Conservation (phyloP, 768 basidiomycete genomes). For the Rhizopogon vinicolor region DNA sequence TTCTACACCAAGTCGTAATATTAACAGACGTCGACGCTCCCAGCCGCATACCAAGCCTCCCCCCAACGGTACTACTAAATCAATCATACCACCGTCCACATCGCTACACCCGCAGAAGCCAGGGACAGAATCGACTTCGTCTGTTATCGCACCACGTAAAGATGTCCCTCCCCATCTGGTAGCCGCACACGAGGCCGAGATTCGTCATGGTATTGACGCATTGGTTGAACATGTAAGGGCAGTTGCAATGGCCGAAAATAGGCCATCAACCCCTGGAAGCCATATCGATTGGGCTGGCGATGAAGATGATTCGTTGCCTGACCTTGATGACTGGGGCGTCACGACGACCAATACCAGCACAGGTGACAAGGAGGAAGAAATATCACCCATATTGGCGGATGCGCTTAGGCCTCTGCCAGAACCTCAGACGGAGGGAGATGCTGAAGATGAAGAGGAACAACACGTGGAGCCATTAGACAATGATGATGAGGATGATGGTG, state of each 20-base stretch:
- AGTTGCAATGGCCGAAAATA: slow-evolving; percentile 62
- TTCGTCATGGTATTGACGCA: slow-evolving; percentile 66
- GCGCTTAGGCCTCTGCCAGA: slow-evolving; percentile 59
- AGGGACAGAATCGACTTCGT: slow-evolving; percentile 10
- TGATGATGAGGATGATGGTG: slow-evolving; percentile 2
- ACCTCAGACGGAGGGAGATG: slow-evolving; percentile 23
- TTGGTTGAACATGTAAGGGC: slow-evolving; percentile 74
- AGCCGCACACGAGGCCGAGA: slow-evolving; percentile 34
- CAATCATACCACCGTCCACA: slow-evolving; percentile 12
- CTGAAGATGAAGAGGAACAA: slow-evolving; percentile 12
- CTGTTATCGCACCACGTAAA: slow-evolving; percentile 35
- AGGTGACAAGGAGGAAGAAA: slow-evolving; percentile 34
- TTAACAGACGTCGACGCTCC: slow-evolving; percentile 48
- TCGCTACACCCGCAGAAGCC: slow-evolving; percentile 33
- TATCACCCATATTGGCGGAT: slow-evolving; percentile 67
- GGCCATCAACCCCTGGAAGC: slow-evolving; percentile 67
- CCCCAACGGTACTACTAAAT: slow-evolving; percentile 10
- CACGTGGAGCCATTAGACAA: slow-evolving; percentile 17
- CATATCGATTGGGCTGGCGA: slow-evolving; percentile 91
- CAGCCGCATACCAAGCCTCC: slow-evolving; percentile 30
- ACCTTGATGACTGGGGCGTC: slow-evolving; percentile 84
- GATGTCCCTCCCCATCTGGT: slow-evolving; percentile 58
- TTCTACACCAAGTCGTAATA: slow-evolving; percentile 35
- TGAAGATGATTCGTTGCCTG: slow-evolving; percentile 76
- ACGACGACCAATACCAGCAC: slow-evolving; percentile 31